A percentile compares a stretch with the other conserved stretches of the same genome.
phyloP scores from a whole-genome alignment of 495 filamentous ascomycete genomes.

The Lasiosphaeria ovina region DNA sequence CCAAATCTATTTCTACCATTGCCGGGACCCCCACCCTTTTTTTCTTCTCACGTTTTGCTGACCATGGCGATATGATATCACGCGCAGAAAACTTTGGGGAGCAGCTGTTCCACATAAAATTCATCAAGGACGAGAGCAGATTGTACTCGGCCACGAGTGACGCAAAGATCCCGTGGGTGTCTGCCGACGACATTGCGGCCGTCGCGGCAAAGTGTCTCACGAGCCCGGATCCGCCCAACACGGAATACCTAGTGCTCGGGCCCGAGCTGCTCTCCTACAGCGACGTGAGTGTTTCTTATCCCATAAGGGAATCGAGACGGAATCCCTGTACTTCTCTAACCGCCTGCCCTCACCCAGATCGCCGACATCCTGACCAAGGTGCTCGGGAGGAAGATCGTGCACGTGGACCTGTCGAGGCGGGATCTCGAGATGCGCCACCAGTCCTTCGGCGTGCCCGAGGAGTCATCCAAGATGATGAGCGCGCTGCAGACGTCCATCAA shows the following conservation, averaged over 20 bases:
- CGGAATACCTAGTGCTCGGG: constrained; percentile 45
- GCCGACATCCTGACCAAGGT: constrained; percentile 40
- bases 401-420: constrained; percentile 39
- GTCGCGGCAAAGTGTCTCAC: constrained; percentile 46
- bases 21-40: background rate
- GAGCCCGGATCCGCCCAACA: constrained; percentile 38
- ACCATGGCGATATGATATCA: background rate
- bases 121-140: constrained; percentile 41
- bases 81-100: constrained; percentile 34
- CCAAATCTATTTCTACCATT: background rate
- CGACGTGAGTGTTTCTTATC: constrained; percentile 36
- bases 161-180: constrained; percentile 49
- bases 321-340: background rate
- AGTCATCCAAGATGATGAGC: constrained; percentile 36
- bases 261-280: constrained; percentile 45
- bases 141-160: constrained; percentile 44
- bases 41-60: background rate
- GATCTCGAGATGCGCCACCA: constrained; percentile 28
- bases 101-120: constrained; percentile 26
- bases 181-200: constrained; percentile 47
- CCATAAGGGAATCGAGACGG: background rate
- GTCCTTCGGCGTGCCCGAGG: constrained; percentile 31
- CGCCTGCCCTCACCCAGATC: constrained; percentile 28
- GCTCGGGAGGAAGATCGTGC: constrained; percentile 40
- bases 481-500: constrained; percentile 36